Percentiles rank a stretch among this genome's conserved stretches.
These are phyloP conservation scores for Colletotrichum tofieldiae DNA, from an alignment of 2,329 filamentous ascomycete species.

Conservation along the genomic window DNA sequence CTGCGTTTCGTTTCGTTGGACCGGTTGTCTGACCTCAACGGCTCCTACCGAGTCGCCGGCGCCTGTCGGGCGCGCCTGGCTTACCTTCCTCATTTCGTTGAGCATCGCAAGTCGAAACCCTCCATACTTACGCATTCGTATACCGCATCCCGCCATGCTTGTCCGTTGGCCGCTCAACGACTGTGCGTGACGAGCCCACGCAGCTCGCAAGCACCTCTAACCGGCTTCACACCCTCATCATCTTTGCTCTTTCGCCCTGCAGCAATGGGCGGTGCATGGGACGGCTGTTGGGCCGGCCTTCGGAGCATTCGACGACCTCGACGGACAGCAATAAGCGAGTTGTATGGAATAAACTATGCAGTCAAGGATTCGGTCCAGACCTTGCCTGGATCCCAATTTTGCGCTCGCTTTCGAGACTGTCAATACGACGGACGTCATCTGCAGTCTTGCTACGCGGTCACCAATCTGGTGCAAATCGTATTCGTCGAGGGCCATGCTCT, in stretches of 20 bases:
- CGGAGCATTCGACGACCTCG: background rate
- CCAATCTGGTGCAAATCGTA: slow-evolving; percentile 6
- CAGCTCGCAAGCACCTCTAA: slow-evolving; percentile 13
- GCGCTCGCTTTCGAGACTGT: background rate
- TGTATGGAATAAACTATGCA: slow-evolving; percentile 1
- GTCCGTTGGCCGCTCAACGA: background rate
- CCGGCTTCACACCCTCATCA: slow-evolving; percentile 20
- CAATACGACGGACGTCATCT: background rate
- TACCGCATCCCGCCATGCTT: slow-evolving; percentile 8
- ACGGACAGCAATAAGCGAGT: slow-evolving; percentile 9
- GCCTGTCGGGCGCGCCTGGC: background rate
- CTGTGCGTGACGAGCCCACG: background rate
- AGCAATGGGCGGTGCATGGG: slow-evolving; percentile 6
- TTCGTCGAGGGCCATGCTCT: slow-evolving; percentile 6
- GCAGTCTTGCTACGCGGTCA: background rate
- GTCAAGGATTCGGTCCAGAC: background rate
- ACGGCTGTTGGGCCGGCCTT: slow-evolving; percentile 7
- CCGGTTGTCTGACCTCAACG: slow-evolving; percentile 23
- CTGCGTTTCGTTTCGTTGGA: slow-evolving; percentile 32
- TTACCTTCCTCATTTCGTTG: no score
- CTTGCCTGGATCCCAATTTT: background rate
- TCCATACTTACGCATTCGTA: slow-evolving; percentile 7
- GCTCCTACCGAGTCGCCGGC: background rate
- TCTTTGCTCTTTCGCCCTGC: background rate
- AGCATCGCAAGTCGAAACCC: background rate